Conservation (phyloP, 2,329 filamentous ascomycete species). For the Trichophyton rubrum region DNA sequence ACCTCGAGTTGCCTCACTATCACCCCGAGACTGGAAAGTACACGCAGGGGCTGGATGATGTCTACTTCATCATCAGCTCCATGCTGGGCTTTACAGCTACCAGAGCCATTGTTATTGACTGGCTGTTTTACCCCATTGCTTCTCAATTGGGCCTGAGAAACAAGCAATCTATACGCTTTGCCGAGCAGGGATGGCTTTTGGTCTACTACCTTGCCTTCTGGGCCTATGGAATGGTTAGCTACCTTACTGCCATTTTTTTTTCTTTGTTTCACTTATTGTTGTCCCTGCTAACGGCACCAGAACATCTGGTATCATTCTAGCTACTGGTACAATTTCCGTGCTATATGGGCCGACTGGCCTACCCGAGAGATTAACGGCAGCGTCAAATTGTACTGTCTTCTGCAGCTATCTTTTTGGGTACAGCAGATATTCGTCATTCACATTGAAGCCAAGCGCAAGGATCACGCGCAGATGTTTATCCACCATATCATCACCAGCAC, state of each 20-base stretch:
- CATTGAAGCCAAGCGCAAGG: constrained; percentile 87
- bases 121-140: constrained; percentile 67
- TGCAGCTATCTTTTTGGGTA: constrained; percentile 83
- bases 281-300: constrained; percentile 33
- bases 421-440: constrained; percentile 91
- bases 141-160: constrained; percentile 59
- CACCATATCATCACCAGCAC: constrained; percentile 84
- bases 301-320: constrained; percentile 67
- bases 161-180: constrained; percentile 72
- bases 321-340: constrained; percentile 63
- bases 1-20: constrained; percentile 77
- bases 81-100: constrained; percentile 78
- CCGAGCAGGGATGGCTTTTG: constrained; percentile 86
- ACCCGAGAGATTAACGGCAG: constrained; percentile 58
- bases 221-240: constrained; percentile 65
- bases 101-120: constrained; percentile 75
- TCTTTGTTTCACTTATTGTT: too few species aligned
- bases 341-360: constrained; percentile 79
- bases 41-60: constrained; percentile 65
- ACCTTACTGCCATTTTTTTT: neutral
- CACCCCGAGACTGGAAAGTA: constrained; percentile 58
- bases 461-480: constrained; percentile 89
- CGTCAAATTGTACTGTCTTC: constrained; percentile 80
- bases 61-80: constrained; percentile 63
- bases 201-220: constrained; percentile 75